Evolutionary conservation across 225 moss, liverwort and hornwort species (phyloP).

Genomic region (Rhytidiadelphus loreus): DNA sequence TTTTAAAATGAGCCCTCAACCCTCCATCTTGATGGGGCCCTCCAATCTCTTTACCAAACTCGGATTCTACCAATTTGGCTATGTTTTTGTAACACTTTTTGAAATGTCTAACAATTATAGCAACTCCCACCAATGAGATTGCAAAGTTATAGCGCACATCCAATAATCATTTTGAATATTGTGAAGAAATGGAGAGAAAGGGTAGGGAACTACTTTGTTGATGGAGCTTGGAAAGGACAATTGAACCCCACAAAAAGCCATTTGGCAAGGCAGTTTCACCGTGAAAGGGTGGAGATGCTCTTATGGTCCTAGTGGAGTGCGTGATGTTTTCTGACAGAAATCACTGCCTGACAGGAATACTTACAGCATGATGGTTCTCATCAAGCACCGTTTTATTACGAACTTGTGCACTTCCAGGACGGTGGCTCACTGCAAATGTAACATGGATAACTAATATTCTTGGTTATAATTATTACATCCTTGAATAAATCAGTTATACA

Average conservation of each 20-base stretch:
- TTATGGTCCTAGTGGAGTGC: background rate
- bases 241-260: background rate
- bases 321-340: background rate
- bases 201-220: background rate
- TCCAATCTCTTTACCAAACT: background rate
- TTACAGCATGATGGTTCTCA: background rate
- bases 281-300: background rate
- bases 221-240: background rate
- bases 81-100: background rate
- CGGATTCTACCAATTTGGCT: background rate
- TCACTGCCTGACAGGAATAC: background rate
- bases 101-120: background rate
- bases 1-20: background rate
- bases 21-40: accelerated
- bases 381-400: background rate
- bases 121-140: background rate
- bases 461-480: background rate
- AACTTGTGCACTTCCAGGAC: background rate
- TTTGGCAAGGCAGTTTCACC: background rate
- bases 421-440: background rate
- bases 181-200: background rate
- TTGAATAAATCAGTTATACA: background rate
- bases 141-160: background rate
- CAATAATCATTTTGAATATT: accelerated
- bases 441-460: background rate